phyloP scores from a whole-genome alignment of 2,329 filamentous ascomycete species.

The Penicillium frequentans region DNA sequence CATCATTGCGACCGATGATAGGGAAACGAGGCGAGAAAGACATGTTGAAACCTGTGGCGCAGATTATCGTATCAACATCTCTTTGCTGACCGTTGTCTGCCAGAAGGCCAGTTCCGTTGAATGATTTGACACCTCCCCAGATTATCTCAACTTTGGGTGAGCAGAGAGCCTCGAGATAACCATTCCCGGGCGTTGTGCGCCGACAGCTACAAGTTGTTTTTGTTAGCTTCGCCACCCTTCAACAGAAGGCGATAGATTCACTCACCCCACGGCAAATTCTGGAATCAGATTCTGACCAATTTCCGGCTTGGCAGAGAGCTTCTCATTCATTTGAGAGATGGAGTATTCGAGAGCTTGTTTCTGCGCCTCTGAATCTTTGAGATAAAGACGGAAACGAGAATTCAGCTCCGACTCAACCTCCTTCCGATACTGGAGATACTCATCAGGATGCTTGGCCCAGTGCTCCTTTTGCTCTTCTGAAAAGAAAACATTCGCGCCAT shows the following conservation, averaged over 20 bases:
- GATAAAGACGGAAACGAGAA: neutral
- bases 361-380: neutral
- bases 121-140: neutral
- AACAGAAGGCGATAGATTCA: neutral
- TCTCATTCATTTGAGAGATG: neutral
- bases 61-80: neutral
- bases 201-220: neutral
- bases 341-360: neutral
- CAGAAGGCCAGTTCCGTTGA: neutral
- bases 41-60: conserved; percentile 3
- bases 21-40: neutral
- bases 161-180: neutral
- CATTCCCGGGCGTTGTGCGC: neutral
- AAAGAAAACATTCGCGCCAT: conserved; percentile 1
- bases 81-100: neutral
- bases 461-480: neutral
- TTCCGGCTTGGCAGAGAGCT: neutral
- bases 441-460: neutral
- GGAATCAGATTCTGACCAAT: neutral
- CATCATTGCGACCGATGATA: conserved; percentile 8
- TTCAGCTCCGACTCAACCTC: conserved; percentile 4
- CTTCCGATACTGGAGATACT: conserved; percentile 5
- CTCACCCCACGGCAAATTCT: neutral
- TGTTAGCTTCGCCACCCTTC: neutral
- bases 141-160: neutral